A percentile compares a stretch with the other conserved stretches of the same genome.
Evolutionary conservation across 1,284 basidiomycete genomes (phyloP).

Genomic region (Sporisorium graminicola): DNA sequence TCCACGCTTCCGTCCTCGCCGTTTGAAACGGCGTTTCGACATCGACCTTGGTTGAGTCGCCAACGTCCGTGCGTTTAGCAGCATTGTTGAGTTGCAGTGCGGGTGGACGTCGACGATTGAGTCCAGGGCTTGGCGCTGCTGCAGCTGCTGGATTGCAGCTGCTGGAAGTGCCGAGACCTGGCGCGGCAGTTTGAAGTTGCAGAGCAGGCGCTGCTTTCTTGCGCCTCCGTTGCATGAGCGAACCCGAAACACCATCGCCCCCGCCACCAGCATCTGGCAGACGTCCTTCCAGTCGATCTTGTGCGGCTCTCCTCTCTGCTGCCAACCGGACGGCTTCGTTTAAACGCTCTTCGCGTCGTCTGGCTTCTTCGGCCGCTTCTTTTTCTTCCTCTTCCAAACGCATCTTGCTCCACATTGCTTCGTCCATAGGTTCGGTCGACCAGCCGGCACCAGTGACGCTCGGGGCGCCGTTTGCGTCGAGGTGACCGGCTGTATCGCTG

Average conservation of each 20-base stretch:
- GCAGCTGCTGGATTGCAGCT: conserved; percentile 2
- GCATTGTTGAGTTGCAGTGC: conserved; percentile 34
- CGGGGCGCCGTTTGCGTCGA: not conserved
- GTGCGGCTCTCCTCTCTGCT: conserved; percentile 42
- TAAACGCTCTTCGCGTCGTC: conserved; percentile 45
- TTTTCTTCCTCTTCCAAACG: conserved; percentile 60
- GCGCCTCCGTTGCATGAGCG: conserved; percentile 45
- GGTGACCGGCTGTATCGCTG: not conserved
- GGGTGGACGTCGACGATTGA: conserved; percentile 36
- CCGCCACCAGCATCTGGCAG: conserved; percentile 10
- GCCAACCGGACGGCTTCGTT: conserved; percentile 39
- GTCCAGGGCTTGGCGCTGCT: conserved; percentile 28
- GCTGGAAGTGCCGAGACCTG: not conserved
- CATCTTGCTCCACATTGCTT: conserved; percentile 66
- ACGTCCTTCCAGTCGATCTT: conserved; percentile 43
- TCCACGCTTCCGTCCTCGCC: conserved; percentile 32
- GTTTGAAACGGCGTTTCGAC: conserved; percentile 46
- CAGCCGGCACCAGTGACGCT: conserved; percentile 38
- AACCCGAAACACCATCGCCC: conserved; percentile 17
- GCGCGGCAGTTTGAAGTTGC: conserved; percentile 31
- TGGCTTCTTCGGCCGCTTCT: conserved; percentile 54
- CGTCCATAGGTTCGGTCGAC: conserved; percentile 61
- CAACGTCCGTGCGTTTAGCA: not conserved
- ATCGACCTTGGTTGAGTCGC: not conserved
- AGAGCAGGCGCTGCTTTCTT: conserved; percentile 42